Conservation (phyloP, 2,329 filamentous ascomycete genomes). For the Claviceps spartinae region DNA sequence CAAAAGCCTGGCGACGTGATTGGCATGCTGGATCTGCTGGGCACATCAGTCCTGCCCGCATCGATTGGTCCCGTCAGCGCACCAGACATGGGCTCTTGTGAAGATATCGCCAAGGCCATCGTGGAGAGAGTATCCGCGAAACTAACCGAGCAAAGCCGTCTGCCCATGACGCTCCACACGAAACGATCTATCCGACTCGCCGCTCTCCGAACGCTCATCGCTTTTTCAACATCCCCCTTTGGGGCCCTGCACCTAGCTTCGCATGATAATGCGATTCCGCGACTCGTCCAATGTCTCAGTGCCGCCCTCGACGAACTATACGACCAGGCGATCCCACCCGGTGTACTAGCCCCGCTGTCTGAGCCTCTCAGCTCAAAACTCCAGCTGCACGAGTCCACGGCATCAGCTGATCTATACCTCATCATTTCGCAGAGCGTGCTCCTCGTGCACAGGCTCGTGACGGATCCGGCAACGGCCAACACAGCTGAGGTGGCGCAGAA, state of each 20-base stretch:
- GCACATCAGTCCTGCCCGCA: slow-evolving; percentile 47
- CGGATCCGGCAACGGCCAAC: slow-evolving; percentile 30
- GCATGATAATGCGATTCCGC: slow-evolving; percentile 57
- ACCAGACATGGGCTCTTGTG: slow-evolving; percentile 26
- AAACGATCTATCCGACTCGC: slow-evolving; percentile 31
- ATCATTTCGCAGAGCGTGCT: slow-evolving; percentile 35
- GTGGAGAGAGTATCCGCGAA: slow-evolving; percentile 51
- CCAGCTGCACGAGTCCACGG: slow-evolving; percentile 7
- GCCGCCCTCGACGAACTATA: slow-evolving; percentile 63
- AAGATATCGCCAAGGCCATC: slow-evolving; percentile 30
- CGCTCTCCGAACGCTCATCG: slow-evolving; percentile 39
- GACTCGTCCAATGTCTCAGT: slow-evolving; percentile 53
- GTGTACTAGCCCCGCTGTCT: slow-evolving; percentile 18
- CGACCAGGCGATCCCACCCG: slow-evolving; percentile 34
- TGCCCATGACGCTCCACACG: slow-evolving; percentile 21
- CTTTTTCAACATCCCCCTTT: slow-evolving; percentile 48
- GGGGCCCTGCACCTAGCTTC: slow-evolving; percentile 51
- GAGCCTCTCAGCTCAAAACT: slow-evolving; percentile 5
- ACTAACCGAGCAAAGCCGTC: slow-evolving; percentile 41
- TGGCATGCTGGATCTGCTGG: slow-evolving; percentile 50
- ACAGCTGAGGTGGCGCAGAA: slow-evolving; percentile 54
- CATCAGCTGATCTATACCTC: slow-evolving; percentile 23
- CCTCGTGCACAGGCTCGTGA: slow-evolving; percentile 39
- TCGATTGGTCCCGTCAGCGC: slow-evolving; percentile 53
- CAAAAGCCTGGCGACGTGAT: slow-evolving; percentile 51